Conservation (phyloP, 2,329 filamentous ascomycete genomes). For the Hirsutella thompsonii region DNA sequence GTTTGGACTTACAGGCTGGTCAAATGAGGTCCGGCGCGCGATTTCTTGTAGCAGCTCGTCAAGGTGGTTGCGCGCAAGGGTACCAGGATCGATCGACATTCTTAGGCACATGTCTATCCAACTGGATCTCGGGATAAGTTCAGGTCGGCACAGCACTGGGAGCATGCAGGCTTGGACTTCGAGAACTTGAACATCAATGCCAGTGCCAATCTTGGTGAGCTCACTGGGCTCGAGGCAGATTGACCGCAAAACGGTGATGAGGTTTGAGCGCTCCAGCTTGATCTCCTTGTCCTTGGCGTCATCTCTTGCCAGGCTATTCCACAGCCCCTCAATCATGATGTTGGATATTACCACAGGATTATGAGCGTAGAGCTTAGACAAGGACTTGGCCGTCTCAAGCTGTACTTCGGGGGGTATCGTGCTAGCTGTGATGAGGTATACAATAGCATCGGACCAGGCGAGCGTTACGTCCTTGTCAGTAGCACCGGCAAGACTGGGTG, state of each 20-base stretch:
- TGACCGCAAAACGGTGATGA: constrained; percentile 47
- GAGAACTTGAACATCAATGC: constrained; percentile 34
- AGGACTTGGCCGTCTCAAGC: constrained; percentile 44
- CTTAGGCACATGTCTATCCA: constrained; percentile 87
- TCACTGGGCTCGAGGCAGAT: constrained; percentile 50
- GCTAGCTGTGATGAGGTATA: constrained; percentile 62
- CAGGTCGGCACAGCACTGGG: constrained; percentile 63
- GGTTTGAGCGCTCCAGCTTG: constrained; percentile 50
- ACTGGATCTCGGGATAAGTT: constrained; percentile 62
- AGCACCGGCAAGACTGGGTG: constrained; percentile 38
- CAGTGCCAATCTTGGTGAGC: constrained; percentile 25
- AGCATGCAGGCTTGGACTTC: constrained; percentile 64
- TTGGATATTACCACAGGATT: constrained; percentile 44
- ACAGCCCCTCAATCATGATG: constrained; percentile 61
- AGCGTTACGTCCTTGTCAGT: constrained; percentile 36
- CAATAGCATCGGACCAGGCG: constrained; percentile 73
- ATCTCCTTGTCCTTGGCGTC: constrained; percentile 66
- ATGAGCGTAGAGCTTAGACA: constrained; percentile 53
- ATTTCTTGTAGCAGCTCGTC: constrained; percentile 58
- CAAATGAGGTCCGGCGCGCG: constrained; percentile 29
- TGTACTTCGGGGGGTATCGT: constrained; percentile 48
- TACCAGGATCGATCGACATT: constrained; percentile 70
- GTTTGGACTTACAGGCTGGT: constrained; percentile 38
- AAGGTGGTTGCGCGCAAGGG: constrained; percentile 53
- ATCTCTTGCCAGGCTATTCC: constrained; percentile 63